Base-by-base conservation (phyloP, 2,329 filamentous ascomycete genomes). In the Aspergillus intermedius region DNA sequence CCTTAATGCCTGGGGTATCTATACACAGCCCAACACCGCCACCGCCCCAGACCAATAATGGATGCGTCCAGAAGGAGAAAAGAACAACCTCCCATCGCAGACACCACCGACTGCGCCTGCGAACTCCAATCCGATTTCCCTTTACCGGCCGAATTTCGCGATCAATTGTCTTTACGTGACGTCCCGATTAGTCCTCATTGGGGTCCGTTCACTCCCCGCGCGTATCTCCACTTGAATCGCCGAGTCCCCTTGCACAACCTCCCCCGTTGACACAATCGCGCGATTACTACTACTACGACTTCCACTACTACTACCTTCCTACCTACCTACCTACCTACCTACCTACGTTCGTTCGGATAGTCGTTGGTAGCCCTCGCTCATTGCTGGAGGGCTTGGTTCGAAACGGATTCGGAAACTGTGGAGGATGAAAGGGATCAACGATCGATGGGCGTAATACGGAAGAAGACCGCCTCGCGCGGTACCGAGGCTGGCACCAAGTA, bases 401-500 rank as follows among this genome's bases (percentile, higher is more conserved):
- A 59, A 53, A 68, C 65, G 54, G 61, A 60, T 52, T 63, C 52
- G 54, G 65, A 63, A 45, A 56, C 51, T 52, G 56, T 54, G 59
- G 65, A 72, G 63, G 64, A 73, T 72, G 69, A 68, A 58, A 64
- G 58, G 53, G 59, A 55, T 50, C 57, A 63, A 56, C 57, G 51
- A 59, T 64, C 58, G 58, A 96, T 96, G 91, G 91, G 90, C 60
- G 87, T 95, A 63, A 95, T 96, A 68, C 87, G 91, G 67, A 96
- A 96, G 78, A 96, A 96, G 76, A 93, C 88, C 51, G 87, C 87
- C 57, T 84, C 85, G 48, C 80, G 88, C 64, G 88, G 88, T 54
- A 89, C 86, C 45, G 89, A 96, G 66, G 90, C 87, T 43, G 88
- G 88, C 54, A 87, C 90, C 28, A 96, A 97, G 68, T 98, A 95